Conservation (phyloP, 2,329 filamentous ascomycete genomes). For the Microdochium trichocladiopsis region DNA sequence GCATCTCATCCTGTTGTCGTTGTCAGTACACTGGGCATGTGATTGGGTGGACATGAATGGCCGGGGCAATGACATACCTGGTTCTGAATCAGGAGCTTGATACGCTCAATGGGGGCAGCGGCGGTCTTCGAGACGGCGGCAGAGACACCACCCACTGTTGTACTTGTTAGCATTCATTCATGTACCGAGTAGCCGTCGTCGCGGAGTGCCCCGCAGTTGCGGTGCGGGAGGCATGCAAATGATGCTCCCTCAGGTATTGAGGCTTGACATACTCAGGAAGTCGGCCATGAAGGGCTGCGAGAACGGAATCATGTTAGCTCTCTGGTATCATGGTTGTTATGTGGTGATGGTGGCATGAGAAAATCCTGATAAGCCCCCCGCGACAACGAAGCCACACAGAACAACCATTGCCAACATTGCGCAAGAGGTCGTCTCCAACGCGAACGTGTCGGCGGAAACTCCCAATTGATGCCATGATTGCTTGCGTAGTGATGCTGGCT, state of each 20-base stretch:
- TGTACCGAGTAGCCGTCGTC: background rate
- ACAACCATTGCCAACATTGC: constrained; percentile 3
- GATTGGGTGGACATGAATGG: constrained; percentile 3
- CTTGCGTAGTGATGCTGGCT: constrained; percentile 2
- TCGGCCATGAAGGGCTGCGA: constrained; percentile 86
- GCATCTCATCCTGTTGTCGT: constrained; percentile 87
- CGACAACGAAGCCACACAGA: constrained; percentile 4
- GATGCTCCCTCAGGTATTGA: constrained; percentile 4
- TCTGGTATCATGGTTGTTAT: background rate
- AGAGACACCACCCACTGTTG: constrained; percentile 96
- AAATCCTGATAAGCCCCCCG: constrained; percentile 7
- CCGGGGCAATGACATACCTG: constrained; percentile 65
- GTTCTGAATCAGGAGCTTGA: constrained; percentile 99
- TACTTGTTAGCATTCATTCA: constrained; percentile 5
- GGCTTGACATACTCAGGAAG: constrained; percentile 84
- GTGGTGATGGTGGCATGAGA: constrained; percentile 1
- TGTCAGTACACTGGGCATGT: constrained; percentile 20
- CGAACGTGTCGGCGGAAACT: too few species aligned
- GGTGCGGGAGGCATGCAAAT: background rate
- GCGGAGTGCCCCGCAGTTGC: background rate
- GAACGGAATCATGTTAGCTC: constrained; percentile 24
- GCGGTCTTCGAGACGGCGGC: constrained; percentile 99
- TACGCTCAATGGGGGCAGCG: constrained; percentile 99
- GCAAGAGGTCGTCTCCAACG: too few species aligned
- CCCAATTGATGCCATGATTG: too few species aligned